A percentile compares a stretch with the other conserved stretches of the same genome.
Evolutionary conservation across 2,329 filamentous ascomycete genomes (phyloP).

Genomic region (Aspergillus ibericus): DNA sequence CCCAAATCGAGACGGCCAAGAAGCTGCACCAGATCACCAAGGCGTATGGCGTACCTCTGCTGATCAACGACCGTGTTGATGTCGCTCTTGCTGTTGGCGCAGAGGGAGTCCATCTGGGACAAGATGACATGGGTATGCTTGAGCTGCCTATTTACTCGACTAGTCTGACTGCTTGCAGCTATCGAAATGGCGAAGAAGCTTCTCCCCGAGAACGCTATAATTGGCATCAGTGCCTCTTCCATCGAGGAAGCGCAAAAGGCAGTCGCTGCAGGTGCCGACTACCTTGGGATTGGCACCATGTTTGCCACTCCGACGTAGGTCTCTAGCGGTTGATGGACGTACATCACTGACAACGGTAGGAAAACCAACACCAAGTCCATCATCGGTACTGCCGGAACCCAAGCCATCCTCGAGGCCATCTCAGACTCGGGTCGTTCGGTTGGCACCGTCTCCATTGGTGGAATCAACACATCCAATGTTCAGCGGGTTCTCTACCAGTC

Average conservation of each 20-base stretch:
- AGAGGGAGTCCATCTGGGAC: constrained; percentile 91
- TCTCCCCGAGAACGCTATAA: constrained; percentile 74
- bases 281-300: constrained; percentile 86
- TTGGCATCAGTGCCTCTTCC: constrained; percentile 82
- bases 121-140: constrained; percentile 79
- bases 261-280: constrained; percentile 76
- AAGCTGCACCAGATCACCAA: constrained; percentile 70
- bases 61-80: constrained; percentile 92
- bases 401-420: constrained; percentile 65
- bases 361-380: constrained; percentile 86
- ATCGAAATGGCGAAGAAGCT: constrained; percentile 66
- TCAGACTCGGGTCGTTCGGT: constrained; percentile 45
- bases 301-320: constrained; percentile 78
- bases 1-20: constrained; percentile 68
- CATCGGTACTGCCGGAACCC: constrained; percentile 71
- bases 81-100: constrained; percentile 81
- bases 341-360: constrained; percentile 42
- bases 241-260: constrained; percentile 71
- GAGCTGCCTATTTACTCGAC: neutral
- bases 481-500: constrained; percentile 74
- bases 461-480: constrained; percentile 75
- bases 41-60: constrained; percentile 68
- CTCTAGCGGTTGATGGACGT: neutral
- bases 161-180: constrained; percentile 42
- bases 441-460: constrained; percentile 76